Base-by-base conservation (phyloP, 2,329 filamentous ascomycete species). In the Reticulascus tulasneorum region DNA sequence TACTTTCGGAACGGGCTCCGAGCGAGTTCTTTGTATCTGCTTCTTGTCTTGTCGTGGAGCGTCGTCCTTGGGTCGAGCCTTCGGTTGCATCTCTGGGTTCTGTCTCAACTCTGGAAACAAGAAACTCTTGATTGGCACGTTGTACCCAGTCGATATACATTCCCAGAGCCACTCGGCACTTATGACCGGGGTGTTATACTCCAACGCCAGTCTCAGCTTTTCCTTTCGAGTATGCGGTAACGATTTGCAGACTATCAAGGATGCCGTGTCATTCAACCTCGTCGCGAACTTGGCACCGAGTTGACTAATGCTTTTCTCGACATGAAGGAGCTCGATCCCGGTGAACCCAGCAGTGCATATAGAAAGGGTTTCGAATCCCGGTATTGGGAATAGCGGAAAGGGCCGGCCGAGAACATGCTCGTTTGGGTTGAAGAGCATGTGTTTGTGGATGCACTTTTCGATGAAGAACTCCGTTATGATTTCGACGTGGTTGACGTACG, bases 391-490 rank as follows among this genome's bases (percentile, higher is more conserved):
- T 20, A 66, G 63, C 6, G 79, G 71, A 44, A 96, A 86, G 3
- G 93, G 89, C 7, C 78, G 79, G 40, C 87, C 89, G 17, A 94
- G 73, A 25, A 86, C 72, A 54, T 93, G 80, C 5, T 77, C 69
- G 33, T 70, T 65, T 6, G 89, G 87, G 20, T 84, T 68, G 29
- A 87, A 70, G 48, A 91, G 76, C 18, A 64, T 66, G 58, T 86
- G 93, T 45, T 78, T 77, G 55, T 90, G 81, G 24, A 98, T 67
- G 56, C 91, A 97, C 30, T 80, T 79, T 62, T 98, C 93, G 34
- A 98, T 73, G 75, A 91, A 98, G 72, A 93, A 94, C 54, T 95
- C 89, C 9, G 89, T 97, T 21, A 94, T 80, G 27, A 75, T 56
- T 33, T 69, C 55, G 7, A 76, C 53, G 19, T 58, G 45, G 15